Percentiles rank a stretch among this genome's conserved stretches.
These are phyloP conservation scores for Vigna trinervia DNA, from an alignment of 306 rosid genomes.

Conservation along the genomic window DNA sequence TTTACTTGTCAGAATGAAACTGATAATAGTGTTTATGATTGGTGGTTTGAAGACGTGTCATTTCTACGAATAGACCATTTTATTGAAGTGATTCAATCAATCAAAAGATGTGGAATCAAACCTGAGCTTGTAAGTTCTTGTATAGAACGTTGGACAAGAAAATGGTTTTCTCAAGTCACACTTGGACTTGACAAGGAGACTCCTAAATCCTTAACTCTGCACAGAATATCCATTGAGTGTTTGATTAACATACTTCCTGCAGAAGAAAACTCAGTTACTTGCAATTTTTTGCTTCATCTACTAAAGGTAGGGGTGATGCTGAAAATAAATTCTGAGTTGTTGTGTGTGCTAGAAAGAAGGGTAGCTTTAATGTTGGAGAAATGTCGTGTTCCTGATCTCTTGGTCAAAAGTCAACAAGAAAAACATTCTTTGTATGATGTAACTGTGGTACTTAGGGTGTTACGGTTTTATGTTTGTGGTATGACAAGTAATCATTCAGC, in stretches of 20 bases:
- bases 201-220: slow-evolving; percentile 39
- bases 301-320: slow-evolving; percentile 62
- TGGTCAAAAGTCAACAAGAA: slow-evolving; percentile 62
- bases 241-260: slow-evolving; percentile 66
- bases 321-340: slow-evolving; percentile 55
- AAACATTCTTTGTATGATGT: slow-evolving; percentile 59
- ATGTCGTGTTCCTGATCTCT: slow-evolving; percentile 60
- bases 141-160: slow-evolving; percentile 64
- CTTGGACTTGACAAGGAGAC: slow-evolving; percentile 48
- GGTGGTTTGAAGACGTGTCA: slow-evolving; percentile 84
- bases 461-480: slow-evolving; percentile 53
- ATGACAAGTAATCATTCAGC: slow-evolving; percentile 46
- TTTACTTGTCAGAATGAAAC: slow-evolving; percentile 32
- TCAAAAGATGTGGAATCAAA: slow-evolving; percentile 60
- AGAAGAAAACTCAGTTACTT: slow-evolving; percentile 69
- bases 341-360: slow-evolving; percentile 61
- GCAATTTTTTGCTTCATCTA: slow-evolving; percentile 73
- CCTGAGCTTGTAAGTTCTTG: slow-evolving; percentile 69
- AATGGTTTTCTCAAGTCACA: slow-evolving; percentile 60
- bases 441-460: slow-evolving; percentile 57
- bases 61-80: slow-evolving; percentile 76
- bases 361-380: slow-evolving; percentile 64
- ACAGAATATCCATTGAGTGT: slow-evolving; percentile 66
- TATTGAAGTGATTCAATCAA: slow-evolving; percentile 65
- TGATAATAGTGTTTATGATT: slow-evolving; percentile 34